Evolutionary conservation across 805 yeast genomes (phyloP).

Genomic region (Candida quercuum): DNA sequence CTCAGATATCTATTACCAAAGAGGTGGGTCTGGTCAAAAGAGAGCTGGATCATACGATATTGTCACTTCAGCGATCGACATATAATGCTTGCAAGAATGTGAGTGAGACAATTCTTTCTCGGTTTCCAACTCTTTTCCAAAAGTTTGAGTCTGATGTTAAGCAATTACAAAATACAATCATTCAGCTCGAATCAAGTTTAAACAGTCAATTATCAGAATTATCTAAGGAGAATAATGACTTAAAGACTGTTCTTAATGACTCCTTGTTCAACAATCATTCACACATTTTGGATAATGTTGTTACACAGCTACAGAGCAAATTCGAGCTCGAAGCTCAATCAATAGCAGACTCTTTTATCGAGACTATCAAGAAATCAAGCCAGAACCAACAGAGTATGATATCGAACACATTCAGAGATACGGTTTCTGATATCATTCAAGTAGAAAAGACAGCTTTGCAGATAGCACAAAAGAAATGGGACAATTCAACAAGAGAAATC

Average conservation of each 20-base stretch:
- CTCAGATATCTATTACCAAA: neutral
- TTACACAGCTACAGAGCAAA: constrained; percentile 8
- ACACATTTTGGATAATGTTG: constrained; percentile 11
- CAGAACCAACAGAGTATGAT: constrained; percentile 15
- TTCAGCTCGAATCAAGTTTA: constrained; percentile 8
- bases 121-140: constrained; percentile 17
- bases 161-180: constrained; percentile 7
- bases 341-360: constrained; percentile 14
- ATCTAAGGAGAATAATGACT: constrained; percentile 21
- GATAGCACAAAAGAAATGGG: constrained; percentile 16
- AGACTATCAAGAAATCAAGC: constrained; percentile 15
- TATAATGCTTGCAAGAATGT: constrained; percentile 20
- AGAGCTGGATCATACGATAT: constrained; percentile 10
- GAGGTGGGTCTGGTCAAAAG: constrained; percentile 8
- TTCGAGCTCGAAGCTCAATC: constrained; percentile 18
- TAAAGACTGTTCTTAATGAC: constrained; percentile 16
- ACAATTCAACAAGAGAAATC: constrained; percentile 14
- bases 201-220: constrained; percentile 17
- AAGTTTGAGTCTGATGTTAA: constrained; percentile 14
- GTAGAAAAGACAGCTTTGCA: constrained; percentile 14
- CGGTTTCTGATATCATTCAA: constrained; percentile 13
- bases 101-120: constrained; percentile 16
- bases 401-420: constrained; percentile 8
- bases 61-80: constrained; percentile 13
- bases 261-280: constrained; percentile 20